phyloP scores from a whole-genome alignment of 73 alveolate species.

The Tetrahymena malaccensis region DNA sequence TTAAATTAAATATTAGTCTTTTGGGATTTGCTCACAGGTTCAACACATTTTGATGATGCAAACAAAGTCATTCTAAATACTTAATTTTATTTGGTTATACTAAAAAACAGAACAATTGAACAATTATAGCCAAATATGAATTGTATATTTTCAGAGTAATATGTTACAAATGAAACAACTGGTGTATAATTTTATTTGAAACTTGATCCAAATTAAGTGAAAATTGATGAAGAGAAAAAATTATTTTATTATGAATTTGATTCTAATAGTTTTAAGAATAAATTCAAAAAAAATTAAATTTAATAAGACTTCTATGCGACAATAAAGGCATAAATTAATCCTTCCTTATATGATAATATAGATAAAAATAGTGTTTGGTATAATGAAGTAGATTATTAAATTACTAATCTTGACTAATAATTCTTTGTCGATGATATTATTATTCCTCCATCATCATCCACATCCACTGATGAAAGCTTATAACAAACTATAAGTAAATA shows the following conservation, averaged over 20 bases:
- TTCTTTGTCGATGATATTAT: neutral
- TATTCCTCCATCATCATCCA: neutral
- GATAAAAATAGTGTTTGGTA: neutral
- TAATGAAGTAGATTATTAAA: neutral
- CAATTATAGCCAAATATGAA: neutral
- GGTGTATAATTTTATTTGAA: neutral
- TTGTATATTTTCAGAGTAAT: neutral
- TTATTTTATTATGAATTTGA: neutral
- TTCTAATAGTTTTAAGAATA: neutral
- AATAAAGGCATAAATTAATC: neutral
- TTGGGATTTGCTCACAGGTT: neutral
- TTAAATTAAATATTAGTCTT: neutral
- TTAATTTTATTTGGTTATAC: neutral
- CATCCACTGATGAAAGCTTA: neutral
- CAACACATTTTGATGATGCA: neutral
- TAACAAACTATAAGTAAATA: neutral
- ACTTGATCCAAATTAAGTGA: neutral
- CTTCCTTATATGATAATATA: neutral
- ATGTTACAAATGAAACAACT: too few species aligned
- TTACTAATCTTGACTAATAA: neutral
- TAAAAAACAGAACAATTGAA: neutral
- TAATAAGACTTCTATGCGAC: neutral
- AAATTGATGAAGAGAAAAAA: neutral
- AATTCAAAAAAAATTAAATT: too few species aligned
- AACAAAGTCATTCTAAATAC: neutral